Percentiles rank a stretch among this genome's conserved stretches.
These are phyloP conservation scores for Dipodascopsis tothii DNA, from an alignment of 805 yeast species.

Conservation along the genomic window DNA sequence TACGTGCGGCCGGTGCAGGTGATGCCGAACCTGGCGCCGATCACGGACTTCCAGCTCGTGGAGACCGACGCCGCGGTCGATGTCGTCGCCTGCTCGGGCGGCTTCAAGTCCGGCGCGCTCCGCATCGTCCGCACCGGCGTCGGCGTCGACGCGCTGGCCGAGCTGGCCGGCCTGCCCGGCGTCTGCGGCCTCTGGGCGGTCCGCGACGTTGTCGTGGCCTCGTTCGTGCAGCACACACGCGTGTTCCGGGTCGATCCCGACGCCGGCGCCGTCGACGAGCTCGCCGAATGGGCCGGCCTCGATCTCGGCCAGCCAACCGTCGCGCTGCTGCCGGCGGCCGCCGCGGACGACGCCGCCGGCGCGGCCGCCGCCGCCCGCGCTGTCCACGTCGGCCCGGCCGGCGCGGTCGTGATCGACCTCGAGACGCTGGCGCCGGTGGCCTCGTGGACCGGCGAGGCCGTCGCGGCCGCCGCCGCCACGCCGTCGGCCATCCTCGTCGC, in stretches of 20 bases:
- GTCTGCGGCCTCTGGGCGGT: slow-evolving; percentile 20
- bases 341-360: slow-evolving; percentile 4
- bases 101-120: slow-evolving; percentile 21
- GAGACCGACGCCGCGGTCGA: slow-evolving; percentile 10
- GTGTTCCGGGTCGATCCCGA: slow-evolving; percentile 11
- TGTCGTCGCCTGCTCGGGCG: slow-evolving; percentile 23
- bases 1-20: slow-evolving; percentile 15
- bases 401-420: slow-evolving; percentile 1
- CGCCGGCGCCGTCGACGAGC: slow-evolving; percentile 4
- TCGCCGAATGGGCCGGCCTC: slow-evolving; percentile 10
- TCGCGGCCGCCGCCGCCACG: slow-evolving; percentile 11
- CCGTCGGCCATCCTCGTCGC: slow-evolving; percentile 5
- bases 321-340: slow-evolving; percentile 3
- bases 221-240: slow-evolving; percentile 16
- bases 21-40: slow-evolving; percentile 23
- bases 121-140: slow-evolving; percentile 19
- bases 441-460: neutral
- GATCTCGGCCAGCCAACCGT: slow-evolving; percentile 10
- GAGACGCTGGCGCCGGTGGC: neutral
- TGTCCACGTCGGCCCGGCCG: slow-evolving; percentile 4
- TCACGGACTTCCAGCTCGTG: slow-evolving; percentile 20
- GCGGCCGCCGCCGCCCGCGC: slow-evolving; percentile 1
- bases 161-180: slow-evolving; percentile 9
- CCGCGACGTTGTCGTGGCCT: slow-evolving; percentile 10
- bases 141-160: slow-evolving; percentile 15